Evolutionary conservation across 768 basidiomycete genomes (phyloP).

Genomic region (Neoboletus subvelutipes): DNA sequence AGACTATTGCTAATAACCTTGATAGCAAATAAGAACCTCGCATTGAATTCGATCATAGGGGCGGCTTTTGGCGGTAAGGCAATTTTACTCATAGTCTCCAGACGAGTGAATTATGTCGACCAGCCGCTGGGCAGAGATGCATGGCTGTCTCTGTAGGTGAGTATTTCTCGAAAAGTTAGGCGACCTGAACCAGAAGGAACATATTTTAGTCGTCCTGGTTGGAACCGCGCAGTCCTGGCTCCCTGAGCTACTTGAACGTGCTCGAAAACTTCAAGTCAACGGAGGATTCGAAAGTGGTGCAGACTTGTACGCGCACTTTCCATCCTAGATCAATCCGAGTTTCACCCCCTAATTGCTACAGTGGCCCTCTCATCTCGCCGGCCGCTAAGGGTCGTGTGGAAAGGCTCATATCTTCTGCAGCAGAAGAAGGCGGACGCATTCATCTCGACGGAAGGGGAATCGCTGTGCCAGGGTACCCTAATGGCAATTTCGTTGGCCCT

Average conservation of each 20-base stretch:
- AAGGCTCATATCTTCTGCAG: slow-evolving; percentile 68
- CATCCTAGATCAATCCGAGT: neutral
- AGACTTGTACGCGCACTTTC: slow-evolving; percentile 58
- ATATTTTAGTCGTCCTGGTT: slow-evolving; percentile 65
- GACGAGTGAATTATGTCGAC: slow-evolving; percentile 22
- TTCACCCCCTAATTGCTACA: slow-evolving; percentile 24
- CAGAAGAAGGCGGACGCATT: slow-evolving; percentile 81
- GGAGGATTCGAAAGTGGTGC: slow-evolving; percentile 88
- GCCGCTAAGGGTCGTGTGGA: slow-evolving; percentile 77
- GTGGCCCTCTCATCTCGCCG: slow-evolving; percentile 81
- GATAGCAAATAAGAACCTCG: slow-evolving; percentile 85
- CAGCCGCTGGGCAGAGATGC: slow-evolving; percentile 94
- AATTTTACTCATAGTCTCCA: slow-evolving; percentile 19
- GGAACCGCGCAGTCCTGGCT: slow-evolving; percentile 81
- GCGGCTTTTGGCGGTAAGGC: slow-evolving; percentile 85
- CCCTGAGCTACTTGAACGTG: slow-evolving; percentile 80
- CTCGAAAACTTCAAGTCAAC: slow-evolving; percentile 74
- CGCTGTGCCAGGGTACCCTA: slow-evolving; percentile 67
- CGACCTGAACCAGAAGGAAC: neutral
- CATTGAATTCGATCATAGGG: slow-evolving; percentile 88
- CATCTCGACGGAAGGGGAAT: slow-evolving; percentile 80
- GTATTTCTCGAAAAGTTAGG: slow-evolving; percentile 17
- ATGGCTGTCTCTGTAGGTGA: slow-evolving; percentile 93
- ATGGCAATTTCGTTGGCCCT: slow-evolving; percentile 94
- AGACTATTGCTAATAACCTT: neutral